Base-by-base conservation (phyloP, 2,329 filamentous ascomycete species). In the Rosellinia necatrix region DNA sequence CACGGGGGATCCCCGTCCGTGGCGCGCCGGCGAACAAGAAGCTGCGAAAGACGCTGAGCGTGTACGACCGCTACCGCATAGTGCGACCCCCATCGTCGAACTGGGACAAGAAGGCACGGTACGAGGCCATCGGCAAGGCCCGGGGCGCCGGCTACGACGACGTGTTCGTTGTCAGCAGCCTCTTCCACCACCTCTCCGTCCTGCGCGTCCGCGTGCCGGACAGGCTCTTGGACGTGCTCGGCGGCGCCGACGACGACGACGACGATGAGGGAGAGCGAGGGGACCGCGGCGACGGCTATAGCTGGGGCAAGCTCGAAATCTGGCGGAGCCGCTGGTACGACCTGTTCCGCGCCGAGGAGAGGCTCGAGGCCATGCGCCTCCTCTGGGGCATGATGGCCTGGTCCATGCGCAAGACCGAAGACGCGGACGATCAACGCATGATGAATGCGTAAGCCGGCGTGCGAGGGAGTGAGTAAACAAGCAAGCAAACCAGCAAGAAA, bases 21-120 rank as follows among this genome's bases (percentile, higher is more conserved):
- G 68, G 65, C 10, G 64, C 64, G 32, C 73, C 71, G 3, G 60
- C 68, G 3, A 68, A 64, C 30, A 83, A 83, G 69, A 82, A 78
- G 59, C 70, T 78, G 32, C 78, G 81, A 56, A 84, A 81, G 68
- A 82, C 76, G 48, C 71, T 82, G 68, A 78, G 77, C 58, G 77
- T 86, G 42, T 87, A 87, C 66, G 84, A 87, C 66, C 82, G 78
- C 63, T 87, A 87, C 70, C 79, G 85, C 53, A 85, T 83, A 76
- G 75, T 87, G 40, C 77, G 82, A 2, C 81, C 80, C 7, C 84
- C 85, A 0, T 71, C 80, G 8, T 72, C 77, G 6, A 80, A 77
- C 19, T 88, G 85, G 85, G 85, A 88, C 65, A 76, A 75, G 55
- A 85, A 85, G 71, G 78, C 80, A 25, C 75, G 76, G 29, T 87